Evolutionary conservation across 2,329 filamentous ascomycete genomes (phyloP).

Genomic region (Aureobasidium sp.): DNA sequence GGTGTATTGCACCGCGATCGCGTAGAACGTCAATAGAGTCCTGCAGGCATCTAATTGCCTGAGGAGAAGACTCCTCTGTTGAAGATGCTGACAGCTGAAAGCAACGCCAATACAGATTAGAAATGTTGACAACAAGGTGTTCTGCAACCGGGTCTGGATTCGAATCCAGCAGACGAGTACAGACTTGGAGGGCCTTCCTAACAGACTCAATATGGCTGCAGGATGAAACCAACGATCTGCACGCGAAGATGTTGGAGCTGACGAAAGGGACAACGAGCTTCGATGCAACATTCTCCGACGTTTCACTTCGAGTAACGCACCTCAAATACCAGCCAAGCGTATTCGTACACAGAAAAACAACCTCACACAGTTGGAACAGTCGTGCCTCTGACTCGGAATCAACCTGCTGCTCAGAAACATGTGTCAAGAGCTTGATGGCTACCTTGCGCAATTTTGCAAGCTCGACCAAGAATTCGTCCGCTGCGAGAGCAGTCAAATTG

Average conservation of each 20-base stretch:
- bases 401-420: neutral
- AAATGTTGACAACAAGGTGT: constrained; percentile 50
- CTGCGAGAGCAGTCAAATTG: neutral
- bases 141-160: neutral
- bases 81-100: neutral
- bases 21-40: constrained; percentile 53
- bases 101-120: constrained; percentile 63
- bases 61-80: neutral
- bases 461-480: neutral
- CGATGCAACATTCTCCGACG: neutral
- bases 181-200: neutral
- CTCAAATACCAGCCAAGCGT: neutral
- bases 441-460: neutral
- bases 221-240: neutral
- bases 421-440: neutral
- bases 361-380: neutral
- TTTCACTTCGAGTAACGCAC: too few species aligned
- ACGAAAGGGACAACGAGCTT: constrained; percentile 3
- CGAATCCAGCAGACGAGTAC: neutral
- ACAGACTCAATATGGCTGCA: neutral
- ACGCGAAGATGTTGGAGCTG: constrained; percentile 3
- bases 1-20: constrained; percentile 47
- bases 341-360: neutral
- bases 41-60: neutral
- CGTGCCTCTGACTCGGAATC: neutral